Evolutionary conservation across 129 eudicot species (phyloP).

Genomic region (Arctium minus): DNA sequence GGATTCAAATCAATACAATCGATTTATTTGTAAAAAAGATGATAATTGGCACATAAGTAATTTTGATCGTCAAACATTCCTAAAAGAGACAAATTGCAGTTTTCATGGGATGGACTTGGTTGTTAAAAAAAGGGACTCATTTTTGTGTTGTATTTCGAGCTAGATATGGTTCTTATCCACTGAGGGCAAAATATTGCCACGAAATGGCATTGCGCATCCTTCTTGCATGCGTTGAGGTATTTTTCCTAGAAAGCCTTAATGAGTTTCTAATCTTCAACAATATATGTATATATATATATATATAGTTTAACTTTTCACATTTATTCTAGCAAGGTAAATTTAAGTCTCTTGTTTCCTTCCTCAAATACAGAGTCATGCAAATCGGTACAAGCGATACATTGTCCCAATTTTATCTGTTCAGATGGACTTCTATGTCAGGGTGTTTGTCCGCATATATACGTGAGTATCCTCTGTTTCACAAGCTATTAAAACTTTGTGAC

Average conservation of each 20-base stretch:
- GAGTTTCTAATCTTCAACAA: background rate
- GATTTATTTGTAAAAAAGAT: background rate
- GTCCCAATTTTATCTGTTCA: slow-evolving; percentile 91
- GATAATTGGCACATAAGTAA: background rate
- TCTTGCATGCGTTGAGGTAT: slow-evolving; percentile 95
- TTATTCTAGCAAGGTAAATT: too few relatives aligned
- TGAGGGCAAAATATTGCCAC: slow-evolving; percentile 91
- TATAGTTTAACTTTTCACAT: too few relatives aligned
- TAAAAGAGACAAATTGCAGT: background rate
- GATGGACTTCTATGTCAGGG: slow-evolving; percentile 96
- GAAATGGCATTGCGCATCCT: slow-evolving; percentile 98
- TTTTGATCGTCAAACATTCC: background rate
- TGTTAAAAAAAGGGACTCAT: background rate
- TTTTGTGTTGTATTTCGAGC: slow-evolving; percentile 10
- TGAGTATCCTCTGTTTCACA: slow-evolving; percentile 32
- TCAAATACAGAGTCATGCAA: slow-evolving; percentile 89
- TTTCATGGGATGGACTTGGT: background rate
- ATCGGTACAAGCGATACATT: slow-evolving; percentile 92
- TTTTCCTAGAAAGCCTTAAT: background rate
- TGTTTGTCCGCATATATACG: slow-evolving; percentile 92
- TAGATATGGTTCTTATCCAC: slow-evolving; percentile 95
- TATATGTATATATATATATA: too few relatives aligned
- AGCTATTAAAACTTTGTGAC: background rate
- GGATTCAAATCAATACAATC: background rate
- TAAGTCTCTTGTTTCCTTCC: background rate